Evolutionary conservation across 345 rosid genomes (phyloP), one percentile per base, ranked within the genome.

Genomic region (Eucalyptus microcorys): DNA sequence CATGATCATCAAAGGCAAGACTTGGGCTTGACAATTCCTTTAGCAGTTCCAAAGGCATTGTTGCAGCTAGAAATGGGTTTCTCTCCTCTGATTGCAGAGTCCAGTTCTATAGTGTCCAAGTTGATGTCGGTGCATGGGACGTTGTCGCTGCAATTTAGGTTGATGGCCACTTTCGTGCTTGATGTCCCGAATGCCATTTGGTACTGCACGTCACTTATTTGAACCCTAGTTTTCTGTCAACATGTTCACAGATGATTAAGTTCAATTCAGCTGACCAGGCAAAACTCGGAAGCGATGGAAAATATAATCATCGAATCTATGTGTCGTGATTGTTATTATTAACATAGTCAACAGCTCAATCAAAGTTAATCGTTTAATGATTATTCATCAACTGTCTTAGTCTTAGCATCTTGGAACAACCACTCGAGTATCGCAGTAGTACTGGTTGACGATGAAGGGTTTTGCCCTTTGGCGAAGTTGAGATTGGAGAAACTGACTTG

Each of bases 401-500:
- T 68, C 80, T 88, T 87, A 92, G 89, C 5, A 42, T 88, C 32
- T 9, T 27, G 8, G 32, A 24, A 37, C 55, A 53, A 22, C 16
- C n/a, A 3, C 22, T 21, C 1, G 13, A 34, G 21, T 49, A 4
- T 50, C 34, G 14, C 89, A 88, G 48, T 91, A 91, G 10, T 87
- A 50, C 27, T 91, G 92, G 21, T 90, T 89, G 1, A 93, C 89
- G 27, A 89, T 89, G 17, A 91, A 87, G 21, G 92, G 85, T 91
- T 89, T 64, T 88, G 48, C 88, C 91, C 93, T 3, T 64, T 37
- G 7, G 64, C 53, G 86, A 94, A 90, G 49, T n/a, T 90, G 48
- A 92, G n/a, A 53, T 89, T 2, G 19, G 92, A 86, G 87, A 92
- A 93, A 16, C 47, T 30, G n/a, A 93, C 52, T 49, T 91, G 37